A percentile compares a stretch with the other conserved stretches of the same genome.
Evolutionary conservation across 2,329 filamentous ascomycete genomes (phyloP).

Genomic region (Didymellaceae sp.): DNA sequence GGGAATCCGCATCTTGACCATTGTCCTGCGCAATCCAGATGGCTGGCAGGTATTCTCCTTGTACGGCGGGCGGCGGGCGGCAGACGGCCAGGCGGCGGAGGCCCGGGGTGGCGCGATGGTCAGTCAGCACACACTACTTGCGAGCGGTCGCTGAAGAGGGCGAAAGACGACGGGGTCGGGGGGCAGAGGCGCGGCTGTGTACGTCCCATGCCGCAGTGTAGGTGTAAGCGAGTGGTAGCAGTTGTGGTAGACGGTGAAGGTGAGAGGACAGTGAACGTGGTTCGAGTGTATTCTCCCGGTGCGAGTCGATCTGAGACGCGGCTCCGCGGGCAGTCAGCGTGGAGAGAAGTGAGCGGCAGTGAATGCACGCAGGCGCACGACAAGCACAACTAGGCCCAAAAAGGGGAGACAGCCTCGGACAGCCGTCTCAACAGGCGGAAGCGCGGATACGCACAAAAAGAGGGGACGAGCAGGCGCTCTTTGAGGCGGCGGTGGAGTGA

Average conservation of each 20-base stretch:
- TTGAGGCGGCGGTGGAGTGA: conserved; percentile 7
- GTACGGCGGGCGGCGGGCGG: neutral
- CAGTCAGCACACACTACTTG: conserved; percentile 25
- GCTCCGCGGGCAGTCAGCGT: conserved; percentile 7
- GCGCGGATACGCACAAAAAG: conserved; percentile 21
- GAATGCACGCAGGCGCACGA: conserved; percentile 20
- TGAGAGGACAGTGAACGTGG: neutral
- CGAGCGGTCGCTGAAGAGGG: conserved; percentile 19
- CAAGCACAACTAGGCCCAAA: conserved; percentile 24
- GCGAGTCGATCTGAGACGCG: conserved; percentile 14
- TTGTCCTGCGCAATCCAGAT: conserved; percentile 18
- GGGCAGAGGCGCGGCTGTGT: conserved; percentile 16
- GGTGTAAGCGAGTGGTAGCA: neutral
- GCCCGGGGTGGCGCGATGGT: conserved; percentile 16
- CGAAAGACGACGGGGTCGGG: conserved; percentile 21
- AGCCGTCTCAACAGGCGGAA: conserved; percentile 9
- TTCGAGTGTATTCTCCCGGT: neutral
- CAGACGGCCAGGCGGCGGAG: conserved; percentile 7
- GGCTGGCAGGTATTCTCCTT: neutral
- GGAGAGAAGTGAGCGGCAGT: conserved; percentile 17
- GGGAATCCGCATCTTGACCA: conserved; percentile 75
- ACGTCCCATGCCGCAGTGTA: conserved; percentile 38
- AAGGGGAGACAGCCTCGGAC: conserved; percentile 19
- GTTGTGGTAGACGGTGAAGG: neutral
- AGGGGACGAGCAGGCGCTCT: conserved; percentile 34